Base-by-base conservation (phyloP, 2,329 filamentous ascomycete species). In the Rhexocercosporidium sp. region DNA sequence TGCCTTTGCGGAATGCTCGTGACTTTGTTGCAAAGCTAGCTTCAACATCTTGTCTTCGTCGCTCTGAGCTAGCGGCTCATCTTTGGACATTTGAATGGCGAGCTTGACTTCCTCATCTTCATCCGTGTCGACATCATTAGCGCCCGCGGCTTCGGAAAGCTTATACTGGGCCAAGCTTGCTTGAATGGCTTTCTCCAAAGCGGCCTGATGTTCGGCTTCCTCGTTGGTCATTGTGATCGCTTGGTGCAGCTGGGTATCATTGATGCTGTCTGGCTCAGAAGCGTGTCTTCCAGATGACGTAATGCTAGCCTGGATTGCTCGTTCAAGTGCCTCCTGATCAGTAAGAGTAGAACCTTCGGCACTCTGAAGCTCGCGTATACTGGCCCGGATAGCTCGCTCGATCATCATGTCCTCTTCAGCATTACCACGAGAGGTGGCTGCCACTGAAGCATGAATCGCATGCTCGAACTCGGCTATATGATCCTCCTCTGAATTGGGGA, bases 381-480 rank as follows among this genome's bases (percentile, higher is more conserved):
- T 93, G 5, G 91, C 88, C 16, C 91, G 84, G 60, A 96, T 91
- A 0, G 92, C 92, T 22, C 87, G 83, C 75, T 94, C 92, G 57
- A 96, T 84, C 66, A 86, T 82, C 25, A 84, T 84, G 74, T 96
- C 93, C 77, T 96, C 91, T 22, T 87, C 83, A 0, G 83, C 75
- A 69, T 95, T 84, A 12, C 92, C 92, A 0, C 81, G 84, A 0
- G 91, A 94, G 0, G 91, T 93, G 75, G 91, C 86, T 8, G 82
- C 81, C 0, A 96, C 90, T 0, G 90, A 92, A 12, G 83, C 82
- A 62, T 84, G 85, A 66, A 96, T 95, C 0, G 92, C 92, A 49
- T 85, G 82, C 75, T 95, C 92, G 49, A 93, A 85, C 65, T 91
- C 90, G 1, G 84, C 82, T 39, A 87, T 82, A n/a, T 86, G 81